Base-by-base conservation (phyloP, 129 eudicot species). In the Flaveria trinervia region DNA sequence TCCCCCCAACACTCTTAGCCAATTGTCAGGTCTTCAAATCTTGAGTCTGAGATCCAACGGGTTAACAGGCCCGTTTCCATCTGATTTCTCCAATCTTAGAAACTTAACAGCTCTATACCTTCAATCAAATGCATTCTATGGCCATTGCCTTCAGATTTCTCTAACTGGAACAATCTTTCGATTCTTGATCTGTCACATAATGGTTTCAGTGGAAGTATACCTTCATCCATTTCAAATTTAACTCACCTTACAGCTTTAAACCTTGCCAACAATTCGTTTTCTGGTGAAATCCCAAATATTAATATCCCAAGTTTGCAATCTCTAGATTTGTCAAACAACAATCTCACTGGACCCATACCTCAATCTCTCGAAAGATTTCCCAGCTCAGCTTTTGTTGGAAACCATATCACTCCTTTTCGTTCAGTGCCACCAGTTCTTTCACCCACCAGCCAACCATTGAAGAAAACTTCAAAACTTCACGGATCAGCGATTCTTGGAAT, bases 231-330 rank as follows among this genome's bases (percentile, higher is more conserved):
- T 33, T 84, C 94, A 7, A 86, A 83, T 85, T 74, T 94, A 82
- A 91, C 85, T 68, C 97, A 83, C 52, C 89, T 94, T 72, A 83
- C 92, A 2, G 87, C 83, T 75, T 85, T 94, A 43, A 68, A 74
- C 84, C 93, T 94, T 15, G 91, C 94, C 8, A 89, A 86, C 78
- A 94, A 94, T 86, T 91, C 92, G 3, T 82, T 91, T 65, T 84
- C 97, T 41, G 99, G 97, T 64, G 82, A 84, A 81, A 82, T 94
- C 41, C 98, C 98, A 4, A 83, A 94, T 83, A 52, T 94, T 25
- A 51, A 64, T 69, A 65, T 89, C 77, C 92, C 96, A 6, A 84
- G 83, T 76, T 79, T 91, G 77, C 84, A 84, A 76, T 66, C 65
- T 70, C 70, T 94, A 50, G 88, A 94, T 81, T 82, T 94, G 62